Conservation (phyloP, 208 protist genomes). For the Ichthyophonus hoferi region DNA sequence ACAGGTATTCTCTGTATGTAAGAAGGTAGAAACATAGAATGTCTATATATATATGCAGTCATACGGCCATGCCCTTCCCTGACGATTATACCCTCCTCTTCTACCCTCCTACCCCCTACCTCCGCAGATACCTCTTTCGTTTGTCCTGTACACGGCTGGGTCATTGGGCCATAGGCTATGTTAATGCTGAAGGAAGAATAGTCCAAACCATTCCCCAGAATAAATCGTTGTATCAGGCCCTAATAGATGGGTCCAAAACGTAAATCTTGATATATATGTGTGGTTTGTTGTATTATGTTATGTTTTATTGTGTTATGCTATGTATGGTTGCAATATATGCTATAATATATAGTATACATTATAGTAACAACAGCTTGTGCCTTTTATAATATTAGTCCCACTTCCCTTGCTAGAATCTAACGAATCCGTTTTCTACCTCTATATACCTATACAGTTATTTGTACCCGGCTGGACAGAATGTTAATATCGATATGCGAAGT, state of each 20-base stretch:
- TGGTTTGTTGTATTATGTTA: too few species aligned
- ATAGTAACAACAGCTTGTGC: too few species aligned
- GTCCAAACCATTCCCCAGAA: slow-evolving; percentile 25
- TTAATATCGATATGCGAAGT: background rate
- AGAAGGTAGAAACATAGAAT: too few species aligned
- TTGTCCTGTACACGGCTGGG: slow-evolving; percentile 30
- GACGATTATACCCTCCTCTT: too few species aligned
- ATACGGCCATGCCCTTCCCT: too few species aligned
- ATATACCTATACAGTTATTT: slow-evolving; percentile 1
- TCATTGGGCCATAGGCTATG: slow-evolving; percentile 34
- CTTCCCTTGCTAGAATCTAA: too few species aligned
- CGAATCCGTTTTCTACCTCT: background rate
- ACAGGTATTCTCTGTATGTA: too few species aligned
- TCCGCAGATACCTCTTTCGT: slow-evolving; percentile 17
- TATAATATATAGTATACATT: too few species aligned
- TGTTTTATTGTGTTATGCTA: too few species aligned
- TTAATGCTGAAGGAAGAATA: background rate
- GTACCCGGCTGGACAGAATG: background rate
- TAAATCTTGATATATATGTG: background rate
- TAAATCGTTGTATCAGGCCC: slow-evolving; percentile 21
- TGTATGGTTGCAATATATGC: too few species aligned
- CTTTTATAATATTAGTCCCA: too few species aligned
- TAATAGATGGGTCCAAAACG: slow-evolving; percentile 23
- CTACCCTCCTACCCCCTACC: background rate
- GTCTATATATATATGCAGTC: too few species aligned